These are phyloP conservation scores for Rhodofomes roseus DNA, from an alignment of 1,284 basidiomycete species.

Conservation along the genomic window DNA sequence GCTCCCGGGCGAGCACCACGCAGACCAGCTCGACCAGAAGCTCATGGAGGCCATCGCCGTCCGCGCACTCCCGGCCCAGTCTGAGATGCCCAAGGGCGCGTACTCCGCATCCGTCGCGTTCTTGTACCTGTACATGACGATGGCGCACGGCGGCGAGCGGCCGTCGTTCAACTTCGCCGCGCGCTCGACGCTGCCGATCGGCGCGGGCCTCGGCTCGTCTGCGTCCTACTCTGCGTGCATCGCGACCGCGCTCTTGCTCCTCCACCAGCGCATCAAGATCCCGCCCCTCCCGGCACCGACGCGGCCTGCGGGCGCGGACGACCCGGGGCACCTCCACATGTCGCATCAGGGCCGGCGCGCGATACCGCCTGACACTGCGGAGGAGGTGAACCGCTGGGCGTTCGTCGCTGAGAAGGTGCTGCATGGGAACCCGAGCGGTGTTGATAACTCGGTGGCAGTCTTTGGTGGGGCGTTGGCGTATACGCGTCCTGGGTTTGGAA, in stretches of 20 bases:
- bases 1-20: slow-evolving; percentile 50
- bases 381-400: slow-evolving; percentile 89
- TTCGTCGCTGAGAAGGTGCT: slow-evolving; percentile 96
- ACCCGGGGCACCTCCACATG: slow-evolving; percentile 53
- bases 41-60: slow-evolving; percentile 67
- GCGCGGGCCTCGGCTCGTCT: slow-evolving; percentile 97
- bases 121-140: slow-evolving; percentile 91
- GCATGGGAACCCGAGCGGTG: slow-evolving; percentile 96
- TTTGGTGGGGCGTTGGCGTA: slow-evolving; percentile 94
- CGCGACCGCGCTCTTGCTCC: slow-evolving; percentile 79
- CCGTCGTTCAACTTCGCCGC: slow-evolving; percentile 78
- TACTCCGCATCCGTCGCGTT: slow-evolving; percentile 79
- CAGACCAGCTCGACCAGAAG: slow-evolving; percentile 64
- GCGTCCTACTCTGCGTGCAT: slow-evolving; percentile 92
- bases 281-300: slow-evolving; percentile 45
- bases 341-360: slow-evolving; percentile 65
- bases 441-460: slow-evolving; percentile 94
- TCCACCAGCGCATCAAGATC: slow-evolving; percentile 56
- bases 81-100: slow-evolving; percentile 45
- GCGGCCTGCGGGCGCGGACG: slow-evolving; percentile 33
- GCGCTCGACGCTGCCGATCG: slow-evolving; percentile 94
- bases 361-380: slow-evolving; percentile 56
- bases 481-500: slow-evolving; percentile 75
- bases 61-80: slow-evolving; percentile 44
- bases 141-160: slow-evolving; percentile 52